A percentile compares a stretch with the other conserved stretches of the same genome.
Evolutionary conservation across 2,329 filamentous ascomycete genomes (phyloP).

Genomic region (Erysiphe pisi): DNA sequence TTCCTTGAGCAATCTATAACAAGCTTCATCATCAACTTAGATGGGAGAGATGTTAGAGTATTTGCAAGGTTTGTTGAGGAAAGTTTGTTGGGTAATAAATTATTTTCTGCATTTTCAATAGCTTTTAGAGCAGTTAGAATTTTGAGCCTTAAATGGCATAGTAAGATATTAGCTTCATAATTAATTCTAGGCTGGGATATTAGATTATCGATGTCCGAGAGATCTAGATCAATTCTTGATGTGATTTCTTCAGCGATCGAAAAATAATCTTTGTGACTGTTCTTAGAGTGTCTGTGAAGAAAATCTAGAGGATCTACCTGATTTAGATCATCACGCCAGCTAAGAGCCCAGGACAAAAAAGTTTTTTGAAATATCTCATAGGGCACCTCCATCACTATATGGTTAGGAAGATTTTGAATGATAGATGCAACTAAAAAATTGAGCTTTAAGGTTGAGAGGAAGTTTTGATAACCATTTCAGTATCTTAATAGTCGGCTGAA

Average conservation of each 20-base stretch:
- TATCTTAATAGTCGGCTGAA: background rate
- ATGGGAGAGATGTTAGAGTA: background rate
- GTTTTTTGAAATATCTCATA: background rate
- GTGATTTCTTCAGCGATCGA: background rate
- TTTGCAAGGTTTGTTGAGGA: slow-evolving; percentile 18
- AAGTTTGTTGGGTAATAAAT: background rate
- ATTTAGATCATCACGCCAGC: background rate
- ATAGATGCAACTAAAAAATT: slow-evolving; percentile 9
- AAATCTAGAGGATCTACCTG: background rate
- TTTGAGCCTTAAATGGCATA: background rate
- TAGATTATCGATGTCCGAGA: background rate
- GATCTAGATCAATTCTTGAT: background rate
- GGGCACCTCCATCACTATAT: background rate
- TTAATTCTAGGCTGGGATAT: background rate
- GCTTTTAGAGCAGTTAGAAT: slow-evolving; percentile 7
- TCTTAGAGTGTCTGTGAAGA: background rate
- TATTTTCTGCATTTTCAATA: slow-evolving; percentile 23
- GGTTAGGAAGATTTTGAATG: background rate
- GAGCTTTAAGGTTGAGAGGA: background rate
- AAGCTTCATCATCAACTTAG: background rate
- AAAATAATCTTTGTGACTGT: background rate
- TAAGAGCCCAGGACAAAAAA: slow-evolving; percentile 5
- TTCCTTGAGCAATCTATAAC: slow-evolving; percentile 22
- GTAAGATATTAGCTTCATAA: background rate
- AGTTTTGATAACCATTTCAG: slow-evolving; percentile 11